These are phyloP conservation scores for Calonectria honghensis DNA, from an alignment of 2,329 filamentous ascomycete genomes.

Conservation along the genomic window DNA sequence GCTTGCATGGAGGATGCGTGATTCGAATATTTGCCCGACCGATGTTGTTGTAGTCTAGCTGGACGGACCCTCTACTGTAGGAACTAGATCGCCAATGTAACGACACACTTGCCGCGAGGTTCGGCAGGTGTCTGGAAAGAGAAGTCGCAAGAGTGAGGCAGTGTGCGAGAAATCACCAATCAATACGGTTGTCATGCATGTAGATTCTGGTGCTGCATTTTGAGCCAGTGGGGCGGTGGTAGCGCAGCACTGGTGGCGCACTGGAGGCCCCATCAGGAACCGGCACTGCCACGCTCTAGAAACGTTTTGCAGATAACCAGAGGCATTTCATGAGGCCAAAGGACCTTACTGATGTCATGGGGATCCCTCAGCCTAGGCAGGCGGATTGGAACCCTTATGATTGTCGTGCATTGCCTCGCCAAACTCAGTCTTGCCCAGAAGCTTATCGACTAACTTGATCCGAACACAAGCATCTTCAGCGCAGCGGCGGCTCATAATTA, in stretches of 20 bases:
- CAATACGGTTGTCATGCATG: conserved; percentile 16
- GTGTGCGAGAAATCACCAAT: conserved; percentile 27
- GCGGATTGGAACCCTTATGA: not conserved
- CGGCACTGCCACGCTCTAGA: not conserved
- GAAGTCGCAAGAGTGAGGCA: conserved; percentile 10
- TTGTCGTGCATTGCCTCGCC: not conserved
- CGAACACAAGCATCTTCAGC: not conserved
- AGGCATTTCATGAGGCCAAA: not conserved
- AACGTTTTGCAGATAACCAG: not conserved
- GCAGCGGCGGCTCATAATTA: conserved; percentile 6
- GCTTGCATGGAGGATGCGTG: too few species aligned
- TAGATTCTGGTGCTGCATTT: conserved; percentile 25
- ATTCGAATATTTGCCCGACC: too few species aligned
- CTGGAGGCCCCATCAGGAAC: not conserved
- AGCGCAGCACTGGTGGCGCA: conserved; percentile 13
- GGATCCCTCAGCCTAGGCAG: conserved; percentile 15
- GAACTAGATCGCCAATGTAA: conserved; percentile 27
- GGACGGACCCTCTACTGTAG: conserved; percentile 3
- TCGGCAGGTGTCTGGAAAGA: conserved; percentile 21
- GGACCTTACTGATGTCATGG: not conserved
- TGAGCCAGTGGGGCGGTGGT: conserved; percentile 15
- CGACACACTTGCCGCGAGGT: not conserved
- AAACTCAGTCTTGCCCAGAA: not conserved
- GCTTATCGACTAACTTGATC: not conserved
- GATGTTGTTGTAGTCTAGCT: too few species aligned